Base-by-base conservation (phyloP, 345 rosid species). In the Punica granatum region DNA sequence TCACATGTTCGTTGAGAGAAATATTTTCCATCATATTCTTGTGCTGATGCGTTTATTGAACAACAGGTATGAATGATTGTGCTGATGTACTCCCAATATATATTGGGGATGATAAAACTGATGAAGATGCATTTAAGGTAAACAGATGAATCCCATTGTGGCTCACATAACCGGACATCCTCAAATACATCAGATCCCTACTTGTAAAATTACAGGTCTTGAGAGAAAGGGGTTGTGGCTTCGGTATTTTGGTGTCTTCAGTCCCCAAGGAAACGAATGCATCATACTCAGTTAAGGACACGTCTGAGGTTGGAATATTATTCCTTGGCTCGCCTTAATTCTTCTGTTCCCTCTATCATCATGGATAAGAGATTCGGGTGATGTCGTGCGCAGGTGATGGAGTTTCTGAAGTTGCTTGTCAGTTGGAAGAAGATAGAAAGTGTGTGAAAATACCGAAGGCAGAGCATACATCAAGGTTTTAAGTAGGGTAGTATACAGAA, bases 101-200 rank as follows among this genome's bases (percentile, higher is more conserved):
- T 19, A 82, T 95, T 0, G 98, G 99, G 14, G 99, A 95, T 72
- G 99, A 95, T 65, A 83, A 70, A 59, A 81, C 85, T 0, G 99
- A 94, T 76, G 99, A 94, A 72, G 96, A 94, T 72, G 99, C 98
- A 56, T 92, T 94, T 77, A 86, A 92, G 92, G 98, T 83, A 76
- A 51, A 46, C 1, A 23, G 30, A 26, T 31, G 33, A n/a, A 25
- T 32, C 5, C 7, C 16, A 35, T 8, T 48, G n/a, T n/a, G n/a
- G n/a, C n/a, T n/a, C n/a, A 14, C 25, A 56, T 2, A 49, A 36
- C 14, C 36, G n/a, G n/a, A 16, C 31, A 14, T 43, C 34, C 26
- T 26, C 33, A 12, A 15, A 30, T 49, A 4, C 28, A 23, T 13
- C 4, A 1, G 1, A 13, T 31, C 31, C 21, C 1, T 21, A 44